Evolutionary conservation across 1,284 basidiomycete species (phyloP), one percentile per base, ranked within the genome.

Genomic region (Lignosus rhinocerotis): DNA sequence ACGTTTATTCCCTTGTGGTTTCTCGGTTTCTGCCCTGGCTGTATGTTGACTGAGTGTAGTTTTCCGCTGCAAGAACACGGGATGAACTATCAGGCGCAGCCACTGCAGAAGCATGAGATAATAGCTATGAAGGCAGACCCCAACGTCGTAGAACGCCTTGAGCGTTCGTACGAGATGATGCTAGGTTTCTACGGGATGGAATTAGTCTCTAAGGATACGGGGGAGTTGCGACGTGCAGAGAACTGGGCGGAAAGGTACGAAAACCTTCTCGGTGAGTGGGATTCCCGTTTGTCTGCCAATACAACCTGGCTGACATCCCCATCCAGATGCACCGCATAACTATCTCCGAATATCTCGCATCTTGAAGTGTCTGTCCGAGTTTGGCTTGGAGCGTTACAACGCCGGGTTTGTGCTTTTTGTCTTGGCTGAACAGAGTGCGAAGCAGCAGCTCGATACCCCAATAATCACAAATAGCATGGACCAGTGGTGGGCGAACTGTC

Each of bases 311-410:
- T 39, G 11, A 39, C 21, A n/a, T 30, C 34, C 25, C 32, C 7
- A 42, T 42, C 12, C 65, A 88, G 87, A 77, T 46, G 81, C 82
- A 33, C 73, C 82, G 6, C 89, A 92, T 73, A 92, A 92, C 73
- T 82, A 91, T 72, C 81, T 92, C 57, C 86, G 90, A 38, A 85
- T 92, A 61, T 87, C 89, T 47, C 85, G 90, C 19, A 89, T 92
- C 61, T 74, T 92, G 66, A 91, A 92, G 71, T 87, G 82, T 64
- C 73, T 92, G 33, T 88, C 88, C 17, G 87, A 90, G 65, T 70
- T 89, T 56, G 85, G 83, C 14, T 69, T 87, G 44, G 86, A 88
- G 63, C 79, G 71, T 53, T 75, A 86, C 19, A 87, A 85, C 65
- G 80, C 83, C 5, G 85, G 86, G 0, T 87, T 91, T 65, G 70